phyloP scores from a whole-genome alignment of 345 rosid genomes.

The Chamaenerion angustifolium region DNA sequence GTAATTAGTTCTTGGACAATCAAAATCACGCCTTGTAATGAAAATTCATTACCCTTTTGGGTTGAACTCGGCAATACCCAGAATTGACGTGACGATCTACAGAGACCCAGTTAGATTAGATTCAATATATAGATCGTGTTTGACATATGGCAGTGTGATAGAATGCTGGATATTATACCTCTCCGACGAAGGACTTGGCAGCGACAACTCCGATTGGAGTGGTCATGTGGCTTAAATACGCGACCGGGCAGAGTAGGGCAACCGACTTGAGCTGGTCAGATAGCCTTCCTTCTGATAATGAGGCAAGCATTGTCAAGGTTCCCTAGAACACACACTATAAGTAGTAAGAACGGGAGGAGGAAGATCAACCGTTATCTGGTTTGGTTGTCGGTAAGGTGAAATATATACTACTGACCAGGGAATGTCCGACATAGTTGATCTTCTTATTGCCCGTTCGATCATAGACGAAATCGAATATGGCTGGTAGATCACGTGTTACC shows the following conservation, averaged over 20 bases:
- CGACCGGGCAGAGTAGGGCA: constrained; percentile 73
- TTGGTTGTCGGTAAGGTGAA: too few relatives aligned
- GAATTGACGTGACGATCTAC: constrained; percentile 32
- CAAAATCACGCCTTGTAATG: not conserved
- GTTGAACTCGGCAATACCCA: constrained; percentile 66
- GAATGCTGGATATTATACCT: constrained; percentile 37
- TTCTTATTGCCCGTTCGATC: constrained; percentile 41
- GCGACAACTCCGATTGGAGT: constrained; percentile 51
- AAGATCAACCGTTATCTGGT: too few relatives aligned
- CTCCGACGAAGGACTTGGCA: constrained; percentile 58
- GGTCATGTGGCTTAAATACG: constrained; percentile 83
- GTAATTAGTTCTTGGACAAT: too few relatives aligned
- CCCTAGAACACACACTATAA: constrained; percentile 29
- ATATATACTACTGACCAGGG: constrained; percentile 35
- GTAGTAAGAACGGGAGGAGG: too few relatives aligned
- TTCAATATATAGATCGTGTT: too few relatives aligned
- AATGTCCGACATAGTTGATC: constrained; percentile 82
- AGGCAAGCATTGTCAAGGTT: constrained; percentile 60
- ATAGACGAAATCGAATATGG: constrained; percentile 47
- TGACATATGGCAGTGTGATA: too few relatives aligned
- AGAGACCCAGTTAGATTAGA: constrained; percentile 2
- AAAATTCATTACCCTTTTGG: constrained; percentile 48
- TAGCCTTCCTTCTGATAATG: constrained; percentile 60
- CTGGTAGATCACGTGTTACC: constrained; percentile 56
- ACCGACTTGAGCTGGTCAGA: constrained; percentile 52